Evolutionary conservation across 495 filamentous ascomycete species (phyloP), one percentile per base, ranked within the genome.

Genomic region (Penicillium coffeae): DNA sequence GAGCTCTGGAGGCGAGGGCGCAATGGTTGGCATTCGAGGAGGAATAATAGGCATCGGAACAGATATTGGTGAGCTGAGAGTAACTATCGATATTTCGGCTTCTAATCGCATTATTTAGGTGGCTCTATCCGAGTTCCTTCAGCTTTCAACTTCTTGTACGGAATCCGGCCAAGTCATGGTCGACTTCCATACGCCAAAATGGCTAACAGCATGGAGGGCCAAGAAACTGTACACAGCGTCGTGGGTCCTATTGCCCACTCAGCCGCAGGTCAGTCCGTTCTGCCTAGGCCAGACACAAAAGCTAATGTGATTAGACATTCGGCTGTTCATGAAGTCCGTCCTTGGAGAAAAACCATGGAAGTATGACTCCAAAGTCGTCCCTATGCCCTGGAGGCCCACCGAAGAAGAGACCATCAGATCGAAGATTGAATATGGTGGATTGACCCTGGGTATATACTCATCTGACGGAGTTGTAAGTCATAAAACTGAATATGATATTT

Each of bases 81-180:
- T 5, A 7, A 42, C 25, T 10, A 18, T 44, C 42, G 77, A 3
- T 2, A 13, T 8, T 40, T 40, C 16, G 5, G 25, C n/a, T 30
- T 30, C 25, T 4, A 30, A 4, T 30, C 5, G 10, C n/a, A 40
- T 40, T 13, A 2, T 19, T 16, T 2, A 65, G 74, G 74, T 44
- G 75, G 73, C 30, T 75, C 71, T 0, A 74, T 77, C 16, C 71
- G 75, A 14, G 70, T 79, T n/a, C 74, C 74, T 3, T 67, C 72
- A 0, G 68, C 64, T 1, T 76, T 74, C 61, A 75, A 73, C 41
- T 70, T 68, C 12, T 53, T 74, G 1, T 77, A 69, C 46, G 68
- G 71, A 3, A 60, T 77, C 21, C 51, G 69, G 14, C 73, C 75
- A 1, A 70, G 58, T 6, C 50, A 60, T 44, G 67, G 71, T 4